A percentile compares a stretch with the other conserved stretches of the same genome.
Evolutionary conservation across 106 monocot genomes (phyloP).

Genomic region (Amphibolis antarctica): DNA sequence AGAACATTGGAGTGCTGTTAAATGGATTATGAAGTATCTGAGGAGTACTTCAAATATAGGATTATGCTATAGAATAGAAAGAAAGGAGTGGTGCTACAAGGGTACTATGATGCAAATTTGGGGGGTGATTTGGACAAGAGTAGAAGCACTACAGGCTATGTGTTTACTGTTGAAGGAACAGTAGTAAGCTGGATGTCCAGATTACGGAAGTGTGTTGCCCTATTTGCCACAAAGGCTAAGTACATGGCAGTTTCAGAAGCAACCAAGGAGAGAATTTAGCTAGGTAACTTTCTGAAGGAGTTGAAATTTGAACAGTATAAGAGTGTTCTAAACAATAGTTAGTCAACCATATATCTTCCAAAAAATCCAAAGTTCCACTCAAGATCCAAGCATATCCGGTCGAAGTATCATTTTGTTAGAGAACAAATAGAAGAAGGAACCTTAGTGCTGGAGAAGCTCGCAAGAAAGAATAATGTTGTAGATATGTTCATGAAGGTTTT

Average conservation of each 20-base stretch:
- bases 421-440: neutral
- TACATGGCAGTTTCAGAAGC: no score
- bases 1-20: neutral
- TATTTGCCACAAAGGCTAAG: no score
- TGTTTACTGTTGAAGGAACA: neutral
- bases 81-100: neutral
- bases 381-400: neutral
- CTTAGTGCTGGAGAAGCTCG: neutral
- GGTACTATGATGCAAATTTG: neutral
- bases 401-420: neutral
- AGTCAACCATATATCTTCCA: neutral
- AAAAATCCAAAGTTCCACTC: neutral
- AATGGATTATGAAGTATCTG: neutral
- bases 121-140: no score
- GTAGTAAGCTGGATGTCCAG: no score
- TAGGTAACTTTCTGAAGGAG: neutral
- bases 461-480: neutral
- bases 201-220: no score
- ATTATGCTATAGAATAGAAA: neutral
- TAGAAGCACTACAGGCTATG: no score
- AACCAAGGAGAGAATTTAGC: no score
- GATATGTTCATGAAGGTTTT: neutral
- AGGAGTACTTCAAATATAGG: no score
- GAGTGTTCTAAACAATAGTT: neutral
- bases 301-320: neutral